Evolutionary conservation across 1,139 yeast species (phyloP), one percentile per base, ranked within the genome.

Genomic region (Trichomonascaceae sp.): DNA sequence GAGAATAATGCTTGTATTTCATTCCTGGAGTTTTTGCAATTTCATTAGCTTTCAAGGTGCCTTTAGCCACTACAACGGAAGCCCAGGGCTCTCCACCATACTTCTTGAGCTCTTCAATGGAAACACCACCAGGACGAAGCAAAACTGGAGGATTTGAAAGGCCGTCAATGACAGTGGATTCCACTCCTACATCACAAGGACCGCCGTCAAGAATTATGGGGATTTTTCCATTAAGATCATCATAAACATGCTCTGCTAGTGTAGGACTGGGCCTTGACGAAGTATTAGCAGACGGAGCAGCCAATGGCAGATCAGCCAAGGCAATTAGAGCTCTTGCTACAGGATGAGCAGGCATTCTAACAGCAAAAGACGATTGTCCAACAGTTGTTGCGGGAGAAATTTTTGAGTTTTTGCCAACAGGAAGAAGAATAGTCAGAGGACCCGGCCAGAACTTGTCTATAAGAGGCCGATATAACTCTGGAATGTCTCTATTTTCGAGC

Each of bases 241-340:
- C 81, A 60, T 73, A 80, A 0, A 93, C 99, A 69, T 93, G 99
- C 18, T 77, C 71, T 1, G 99, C 99, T 46, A 78, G 66, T 0
- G 99, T 93, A 1, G 98, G 96, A 45, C 96, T 87, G 1, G 99
- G 99, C 54, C 89, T 75, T 0, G 99, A 93, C 1, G 97, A 89
- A 2, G 97, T 95, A 70, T 93, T 93, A 7, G 99, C 99, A 1
- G 96, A 87, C 0, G 99, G 99, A 0, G 99, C 99, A 0, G 99
- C 99, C 46, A 93, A 71, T 0, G 99, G 98, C 1, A 86, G 79
- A 61, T 89, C 96, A 52, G 95, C 82, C n/a, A 87, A 64, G 1
- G 90, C 87, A 52, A 93, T 90, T 49, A 93, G 74, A 0, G 98
- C 96, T 57, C 99, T 75, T 0, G 99, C 98, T 1, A 93, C 80